Percentiles rank a stretch among this genome's conserved stretches.
phyloP scores from a whole-genome alignment of 305 asterid species.

The Solanum chacoense region DNA sequence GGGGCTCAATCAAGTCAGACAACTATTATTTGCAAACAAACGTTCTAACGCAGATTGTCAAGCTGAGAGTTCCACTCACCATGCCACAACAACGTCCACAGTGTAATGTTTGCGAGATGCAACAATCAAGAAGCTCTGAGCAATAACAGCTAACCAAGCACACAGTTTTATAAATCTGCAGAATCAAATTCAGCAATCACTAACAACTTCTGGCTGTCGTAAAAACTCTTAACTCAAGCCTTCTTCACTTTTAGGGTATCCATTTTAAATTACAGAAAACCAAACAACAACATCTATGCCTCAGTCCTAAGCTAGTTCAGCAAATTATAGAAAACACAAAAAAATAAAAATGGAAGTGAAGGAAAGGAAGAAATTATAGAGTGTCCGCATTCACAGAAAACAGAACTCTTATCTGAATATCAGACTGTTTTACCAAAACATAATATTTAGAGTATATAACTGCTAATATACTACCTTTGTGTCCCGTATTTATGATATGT shows the following conservation, averaged over 20 bases:
- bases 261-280: neutral
- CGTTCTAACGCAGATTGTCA: neutral
- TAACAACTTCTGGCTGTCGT: neutral
- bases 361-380: neutral
- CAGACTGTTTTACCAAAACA: neutral
- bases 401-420: neutral
- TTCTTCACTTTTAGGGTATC: neutral
- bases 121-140: conserved; percentile 78
- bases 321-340: neutral
- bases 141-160: conserved; percentile 61
- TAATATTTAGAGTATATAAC: neutral
- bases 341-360: neutral
- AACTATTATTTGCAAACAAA: neutral
- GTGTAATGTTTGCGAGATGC: conserved; percentile 93
- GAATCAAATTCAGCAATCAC: neutral
- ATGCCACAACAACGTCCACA: conserved; percentile 87
- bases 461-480: conserved; percentile 21
- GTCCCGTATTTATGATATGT: conserved; percentile 83
- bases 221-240: neutral
- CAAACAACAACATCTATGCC: neutral
- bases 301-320: neutral
- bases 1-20: neutral
- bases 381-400: neutral
- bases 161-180: conserved; percentile 62
- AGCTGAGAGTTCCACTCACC: conserved; percentile 31